Evolutionary conservation across 148 eudicot species (phyloP).

Genomic region (Vaccinium darrowii): DNA sequence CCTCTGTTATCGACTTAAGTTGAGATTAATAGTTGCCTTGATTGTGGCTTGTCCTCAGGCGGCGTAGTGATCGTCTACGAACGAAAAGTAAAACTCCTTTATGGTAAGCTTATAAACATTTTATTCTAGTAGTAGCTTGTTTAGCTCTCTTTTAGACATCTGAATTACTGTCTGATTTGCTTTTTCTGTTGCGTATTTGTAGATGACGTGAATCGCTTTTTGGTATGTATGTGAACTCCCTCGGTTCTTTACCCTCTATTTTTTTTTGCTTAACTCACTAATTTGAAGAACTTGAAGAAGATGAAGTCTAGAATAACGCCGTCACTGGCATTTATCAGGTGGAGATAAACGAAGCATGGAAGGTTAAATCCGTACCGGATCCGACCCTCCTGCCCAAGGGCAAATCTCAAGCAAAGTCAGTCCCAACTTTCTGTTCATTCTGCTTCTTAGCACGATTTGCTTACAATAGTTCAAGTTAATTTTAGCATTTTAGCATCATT

Average conservation of each 20-base stretch:
- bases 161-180: background rate
- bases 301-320: background rate
- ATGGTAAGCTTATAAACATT: constrained; percentile 39
- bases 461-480: background rate
- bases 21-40: background rate
- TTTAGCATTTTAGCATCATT: background rate
- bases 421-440: constrained; percentile 5
- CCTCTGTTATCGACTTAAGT: background rate
- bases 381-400: constrained; percentile 82
- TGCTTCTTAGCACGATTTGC: background rate
- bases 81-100: constrained; percentile 81
- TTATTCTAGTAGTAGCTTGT: background rate
- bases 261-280: background rate
- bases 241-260: background rate
- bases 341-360: constrained; percentile 91
- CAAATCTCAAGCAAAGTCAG: constrained; percentile 86
- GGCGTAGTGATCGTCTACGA: constrained; percentile 95
- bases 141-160: background rate
- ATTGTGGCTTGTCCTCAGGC: constrained; percentile 36
- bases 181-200: constrained; percentile 17
- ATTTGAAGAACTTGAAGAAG: constrained; percentile 1
- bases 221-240: constrained; percentile 42
- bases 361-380: constrained; percentile 61
- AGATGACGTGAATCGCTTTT: constrained; percentile 92
- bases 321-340: constrained; percentile 37